Evolutionary conservation across 176 grass and related monocot species (phyloP).

Genomic region (Microstegium vimineum): DNA sequence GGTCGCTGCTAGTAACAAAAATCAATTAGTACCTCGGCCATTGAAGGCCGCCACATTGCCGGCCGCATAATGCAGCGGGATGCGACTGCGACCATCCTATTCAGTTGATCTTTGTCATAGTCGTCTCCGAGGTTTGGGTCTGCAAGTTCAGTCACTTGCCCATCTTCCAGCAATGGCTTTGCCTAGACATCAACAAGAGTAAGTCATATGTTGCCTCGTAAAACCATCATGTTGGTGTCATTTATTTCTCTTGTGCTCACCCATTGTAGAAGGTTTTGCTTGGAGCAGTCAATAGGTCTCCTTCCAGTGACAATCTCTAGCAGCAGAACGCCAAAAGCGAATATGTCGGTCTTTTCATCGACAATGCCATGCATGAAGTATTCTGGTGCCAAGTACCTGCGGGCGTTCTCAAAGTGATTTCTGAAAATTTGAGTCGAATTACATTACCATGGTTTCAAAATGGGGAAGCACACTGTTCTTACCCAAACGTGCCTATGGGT

Average conservation of each 20-base stretch:
- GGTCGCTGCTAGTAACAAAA: background rate
- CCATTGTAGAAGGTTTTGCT: conserved; percentile 77
- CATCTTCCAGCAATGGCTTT: conserved; percentile 81
- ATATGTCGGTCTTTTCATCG: conserved; percentile 86
- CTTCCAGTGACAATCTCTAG: conserved; percentile 78
- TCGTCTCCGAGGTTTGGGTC: conserved; percentile 58
- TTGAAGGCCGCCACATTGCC: conserved; percentile 76
- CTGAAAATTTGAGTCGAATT: background rate
- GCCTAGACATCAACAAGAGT: conserved; percentile 42
- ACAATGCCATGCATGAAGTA: conserved; percentile 96
- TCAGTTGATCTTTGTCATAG: conserved; percentile 71
- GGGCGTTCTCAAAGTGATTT: background rate
- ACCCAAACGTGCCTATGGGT: conserved; percentile 97
- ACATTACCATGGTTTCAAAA: background rate
- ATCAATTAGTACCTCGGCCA: conserved; percentile 66
- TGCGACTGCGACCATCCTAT: conserved; percentile 54
- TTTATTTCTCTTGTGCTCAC: conserved; percentile 31
- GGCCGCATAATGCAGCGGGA: conserved; percentile 75
- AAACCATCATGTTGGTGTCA: background rate
- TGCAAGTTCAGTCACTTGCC: conserved; percentile 61
- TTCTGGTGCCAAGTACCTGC: conserved; percentile 90
- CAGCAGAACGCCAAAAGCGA: conserved; percentile 81
- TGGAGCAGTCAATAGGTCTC: conserved; percentile 86
- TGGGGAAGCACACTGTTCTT: conserved; percentile 9
- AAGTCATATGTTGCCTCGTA: background rate